phyloP scores from a whole-genome alignment of 2,329 filamentous ascomycete genomes.

The Exophiala calicioides region DNA sequence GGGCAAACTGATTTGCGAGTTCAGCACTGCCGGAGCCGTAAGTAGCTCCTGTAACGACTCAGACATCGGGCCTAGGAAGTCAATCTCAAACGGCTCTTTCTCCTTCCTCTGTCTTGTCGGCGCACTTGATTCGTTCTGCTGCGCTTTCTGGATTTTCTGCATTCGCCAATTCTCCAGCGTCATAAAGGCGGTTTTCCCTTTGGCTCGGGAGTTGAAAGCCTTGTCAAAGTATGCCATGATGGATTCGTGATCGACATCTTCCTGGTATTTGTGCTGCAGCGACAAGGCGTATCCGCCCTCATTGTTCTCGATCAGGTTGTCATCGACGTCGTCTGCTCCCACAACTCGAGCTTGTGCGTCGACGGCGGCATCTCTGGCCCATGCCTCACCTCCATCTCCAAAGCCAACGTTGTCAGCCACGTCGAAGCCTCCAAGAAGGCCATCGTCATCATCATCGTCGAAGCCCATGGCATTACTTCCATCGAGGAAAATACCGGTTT shows the following conservation, averaged over 20 bases:
- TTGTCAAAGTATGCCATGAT: slow-evolving; percentile 98
- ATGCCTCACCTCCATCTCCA: slow-evolving; percentile 92
- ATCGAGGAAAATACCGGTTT: slow-evolving; percentile 80
- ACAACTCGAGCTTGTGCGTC: slow-evolving; percentile 85
- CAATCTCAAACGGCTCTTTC: slow-evolving; percentile 93
- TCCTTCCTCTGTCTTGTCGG: slow-evolving; percentile 74
- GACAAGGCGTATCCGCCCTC: slow-evolving; percentile 76
- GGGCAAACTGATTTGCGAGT: slow-evolving; percentile 77
- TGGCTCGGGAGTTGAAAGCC: slow-evolving; percentile 63
- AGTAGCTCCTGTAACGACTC: slow-evolving; percentile 71
- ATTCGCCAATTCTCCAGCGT: slow-evolving; percentile 99
- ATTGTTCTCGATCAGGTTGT: slow-evolving; percentile 56
- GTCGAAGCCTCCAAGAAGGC: slow-evolving; percentile 63
- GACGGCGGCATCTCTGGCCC: slow-evolving; percentile 85
- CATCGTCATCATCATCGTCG: slow-evolving; percentile 76
- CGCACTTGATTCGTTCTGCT: slow-evolving; percentile 46
- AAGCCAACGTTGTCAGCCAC: slow-evolving; percentile 74
- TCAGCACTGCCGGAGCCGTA: slow-evolving; percentile 78
- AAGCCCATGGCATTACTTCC: slow-evolving; percentile 83
- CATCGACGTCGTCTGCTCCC: slow-evolving; percentile 53
- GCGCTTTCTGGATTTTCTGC: slow-evolving; percentile 77
- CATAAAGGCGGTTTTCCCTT: slow-evolving; percentile 78
- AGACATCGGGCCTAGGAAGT: slow-evolving; percentile 77
- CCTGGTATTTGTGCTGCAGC: slow-evolving; percentile 69
- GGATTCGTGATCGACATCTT: slow-evolving; percentile 73